These are phyloP conservation scores for Dunaliella sp. DNA, from an alignment of 139 green algal genomes.

Conservation along the genomic window DNA sequence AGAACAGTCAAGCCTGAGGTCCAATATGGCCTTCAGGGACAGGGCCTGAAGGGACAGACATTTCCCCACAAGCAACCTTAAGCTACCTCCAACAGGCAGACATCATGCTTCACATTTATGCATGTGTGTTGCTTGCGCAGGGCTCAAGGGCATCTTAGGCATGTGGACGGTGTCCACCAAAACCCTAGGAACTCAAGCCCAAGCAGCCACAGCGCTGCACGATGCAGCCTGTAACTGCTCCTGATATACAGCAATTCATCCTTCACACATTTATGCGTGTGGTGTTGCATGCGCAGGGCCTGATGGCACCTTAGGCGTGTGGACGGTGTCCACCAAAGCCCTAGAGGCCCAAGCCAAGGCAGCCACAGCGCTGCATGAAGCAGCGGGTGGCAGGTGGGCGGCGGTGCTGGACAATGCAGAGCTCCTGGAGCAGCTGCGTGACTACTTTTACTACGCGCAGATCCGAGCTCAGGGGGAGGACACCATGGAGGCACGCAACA, in stretches of 20 bases:
- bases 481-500: slow-evolving; percentile 26
- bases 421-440: slow-evolving; percentile 58
- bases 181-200: slow-evolving; percentile 25
- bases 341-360: slow-evolving; percentile 23
- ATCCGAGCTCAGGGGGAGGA: slow-evolving; percentile 57
- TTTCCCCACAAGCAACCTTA: too few species aligned
- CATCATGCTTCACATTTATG: too few species aligned
- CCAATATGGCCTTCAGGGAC: too few species aligned
- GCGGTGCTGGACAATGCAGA: slow-evolving; percentile 44
- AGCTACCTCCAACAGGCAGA: too few species aligned
- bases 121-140: slow-evolving; percentile 21
- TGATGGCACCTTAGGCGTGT: slow-evolving; percentile 58
- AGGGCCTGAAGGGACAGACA: too few species aligned
- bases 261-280: neutral
- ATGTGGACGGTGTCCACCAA: slow-evolving; percentile 55
- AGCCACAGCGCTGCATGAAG: neutral
- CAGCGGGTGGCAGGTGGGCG: slow-evolving; percentile 31
- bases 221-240: too few species aligned
- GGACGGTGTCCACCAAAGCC: slow-evolving; percentile 48
- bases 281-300: slow-evolving; percentile 16
- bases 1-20: too few species aligned
- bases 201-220: neutral
- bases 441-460: slow-evolving; percentile 65
- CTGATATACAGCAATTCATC: too few species aligned
- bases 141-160: slow-evolving; percentile 51